Conservation (phyloP, 2,329 filamentous ascomycete species). For the Macrophomina tecta region DNA sequence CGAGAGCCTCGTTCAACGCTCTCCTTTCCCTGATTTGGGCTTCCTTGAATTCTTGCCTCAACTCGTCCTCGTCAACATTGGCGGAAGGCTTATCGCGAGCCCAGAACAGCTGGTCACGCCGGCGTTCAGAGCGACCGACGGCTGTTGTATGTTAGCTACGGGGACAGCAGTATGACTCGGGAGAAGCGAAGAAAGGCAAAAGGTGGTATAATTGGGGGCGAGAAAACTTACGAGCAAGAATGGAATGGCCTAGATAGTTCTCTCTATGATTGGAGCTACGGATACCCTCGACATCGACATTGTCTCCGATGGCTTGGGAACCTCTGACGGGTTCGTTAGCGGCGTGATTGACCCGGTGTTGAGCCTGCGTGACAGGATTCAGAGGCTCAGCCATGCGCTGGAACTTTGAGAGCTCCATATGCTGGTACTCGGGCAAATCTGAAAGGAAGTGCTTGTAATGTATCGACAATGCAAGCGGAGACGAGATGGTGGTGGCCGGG, state of each 20-base stretch:
- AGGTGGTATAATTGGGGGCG: too few species aligned
- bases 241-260: slow-evolving; percentile 85
- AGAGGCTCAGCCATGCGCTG: neutral
- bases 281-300: slow-evolving; percentile 97
- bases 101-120: slow-evolving; percentile 11
- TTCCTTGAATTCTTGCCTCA: slow-evolving; percentile 2
- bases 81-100: neutral
- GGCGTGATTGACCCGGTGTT: neutral
- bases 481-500: too few species aligned
- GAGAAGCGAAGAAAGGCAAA: neutral
- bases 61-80: neutral
- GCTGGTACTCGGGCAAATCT: neutral
- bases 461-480: too few species aligned
- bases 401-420: neutral
- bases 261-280: slow-evolving; percentile 86
- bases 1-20: slow-evolving; percentile 19
- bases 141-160: neutral
- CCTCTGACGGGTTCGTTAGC: neutral
- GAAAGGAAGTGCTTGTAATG: neutral
- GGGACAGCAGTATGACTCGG: neutral
- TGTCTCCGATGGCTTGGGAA: slow-evolving; percentile 42
- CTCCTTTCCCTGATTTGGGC: neutral
- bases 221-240: slow-evolving; percentile 70
- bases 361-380: neutral
- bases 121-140: slow-evolving; percentile 2